phyloP scores from a whole-genome alignment of 108 stramenopile genomes.

The Parietichytrium sp. region DNA sequence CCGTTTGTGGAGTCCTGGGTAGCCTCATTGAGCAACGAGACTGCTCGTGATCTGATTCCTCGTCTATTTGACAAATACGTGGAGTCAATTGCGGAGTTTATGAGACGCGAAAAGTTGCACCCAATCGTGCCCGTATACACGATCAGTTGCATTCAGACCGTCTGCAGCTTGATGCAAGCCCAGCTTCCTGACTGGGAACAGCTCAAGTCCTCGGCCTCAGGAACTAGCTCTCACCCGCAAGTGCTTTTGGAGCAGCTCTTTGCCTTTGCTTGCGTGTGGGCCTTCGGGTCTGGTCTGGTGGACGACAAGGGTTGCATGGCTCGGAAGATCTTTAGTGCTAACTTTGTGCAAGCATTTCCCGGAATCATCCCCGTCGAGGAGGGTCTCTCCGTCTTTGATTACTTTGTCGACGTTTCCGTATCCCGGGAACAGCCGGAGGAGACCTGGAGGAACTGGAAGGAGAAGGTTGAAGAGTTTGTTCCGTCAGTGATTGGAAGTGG shows the following conservation, averaged over 20 bases:
- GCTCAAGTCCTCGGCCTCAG: constrained; percentile 58
- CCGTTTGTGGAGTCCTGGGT: constrained; percentile 83
- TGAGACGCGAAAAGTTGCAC: constrained; percentile 47
- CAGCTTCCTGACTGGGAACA: constrained; percentile 48
- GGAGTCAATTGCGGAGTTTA: constrained; percentile 72
- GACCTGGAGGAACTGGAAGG: constrained; percentile 60
- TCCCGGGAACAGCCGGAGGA: constrained; percentile 44
- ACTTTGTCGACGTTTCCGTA: constrained; percentile 65
- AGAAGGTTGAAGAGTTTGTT: constrained; percentile 65
- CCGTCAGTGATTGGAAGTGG: constrained; percentile 69
- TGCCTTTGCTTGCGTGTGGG: constrained; percentile 78
- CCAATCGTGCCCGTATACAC: constrained; percentile 73
- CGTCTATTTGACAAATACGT: constrained; percentile 80
- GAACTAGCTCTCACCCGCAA: constrained; percentile 60
- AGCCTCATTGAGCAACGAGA: constrained; percentile 54
- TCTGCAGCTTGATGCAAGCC: constrained; percentile 74
- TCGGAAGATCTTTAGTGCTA: constrained; percentile 72
- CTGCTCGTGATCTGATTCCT: constrained; percentile 57
- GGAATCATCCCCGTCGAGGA: constrained; percentile 30
- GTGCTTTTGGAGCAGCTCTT: constrained; percentile 69
- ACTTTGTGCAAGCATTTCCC: constrained; percentile 20
- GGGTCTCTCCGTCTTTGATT: constrained; percentile 73
- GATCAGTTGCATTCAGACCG: constrained; percentile 75
- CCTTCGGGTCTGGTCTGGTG: constrained; percentile 84
- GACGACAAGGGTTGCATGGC: constrained; percentile 65